Percentiles rank a stretch among this genome's conserved stretches.
Conservation (phyloP, 495 filamentous ascomycete species). For the Aspergillus incahuasiensis region DNA sequence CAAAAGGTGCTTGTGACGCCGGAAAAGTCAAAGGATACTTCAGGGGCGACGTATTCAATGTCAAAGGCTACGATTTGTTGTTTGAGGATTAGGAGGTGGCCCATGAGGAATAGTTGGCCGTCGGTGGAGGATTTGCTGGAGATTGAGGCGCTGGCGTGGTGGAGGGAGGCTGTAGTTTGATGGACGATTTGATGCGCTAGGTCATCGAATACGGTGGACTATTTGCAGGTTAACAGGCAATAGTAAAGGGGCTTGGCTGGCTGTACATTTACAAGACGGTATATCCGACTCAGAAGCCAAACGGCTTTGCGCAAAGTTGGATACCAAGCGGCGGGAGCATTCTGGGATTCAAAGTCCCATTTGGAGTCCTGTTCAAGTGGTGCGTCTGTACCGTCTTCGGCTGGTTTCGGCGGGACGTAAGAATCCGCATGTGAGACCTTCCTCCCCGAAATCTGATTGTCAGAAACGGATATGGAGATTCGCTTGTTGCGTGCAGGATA, state of each 20-base stretch:
- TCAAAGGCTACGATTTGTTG: conserved; percentile 90
- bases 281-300: conserved; percentile 78
- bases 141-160: conserved; percentile 47
- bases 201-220: conserved; percentile 72
- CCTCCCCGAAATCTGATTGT: conserved; percentile 42
- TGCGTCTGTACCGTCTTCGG: conserved; percentile 47
- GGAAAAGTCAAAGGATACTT: conserved; percentile 71
- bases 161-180: conserved; percentile 63
- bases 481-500: conserved; percentile 52
- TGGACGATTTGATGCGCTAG: conserved; percentile 75
- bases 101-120: conserved; percentile 81
- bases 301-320: conserved; percentile 73
- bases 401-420: conserved; percentile 46
- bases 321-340: conserved; percentile 50
- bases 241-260: neutral
- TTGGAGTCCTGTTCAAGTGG: conserved; percentile 41
- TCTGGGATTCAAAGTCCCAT: conserved; percentile 52
- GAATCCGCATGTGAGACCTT: conserved; percentile 40
- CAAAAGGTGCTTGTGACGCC: conserved; percentile 74
- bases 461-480: conserved; percentile 44
- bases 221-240: neutral
- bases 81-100: conserved; percentile 85
- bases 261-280: conserved; percentile 68
- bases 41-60: conserved; percentile 78
- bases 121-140: conserved; percentile 56